Evolutionary conservation across 352 stramenopile genomes (phyloP), one percentile per base, ranked within the genome.

Genomic region (Saprolegnia parasitica): DNA sequence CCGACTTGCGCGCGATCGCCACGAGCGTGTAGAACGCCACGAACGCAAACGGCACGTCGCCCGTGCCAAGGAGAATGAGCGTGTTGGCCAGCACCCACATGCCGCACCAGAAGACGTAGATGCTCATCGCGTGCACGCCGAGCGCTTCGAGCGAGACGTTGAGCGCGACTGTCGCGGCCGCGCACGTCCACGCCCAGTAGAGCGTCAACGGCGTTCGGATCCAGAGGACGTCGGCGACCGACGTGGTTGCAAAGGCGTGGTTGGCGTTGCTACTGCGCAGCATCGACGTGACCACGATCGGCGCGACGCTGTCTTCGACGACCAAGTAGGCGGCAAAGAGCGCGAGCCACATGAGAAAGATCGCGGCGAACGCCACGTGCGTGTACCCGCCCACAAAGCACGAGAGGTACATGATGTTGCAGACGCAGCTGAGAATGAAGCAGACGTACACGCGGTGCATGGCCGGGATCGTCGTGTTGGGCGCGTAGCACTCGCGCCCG

Each of bases 101-200:
- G 40, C 58, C 58, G 58, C 58, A 67, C 58, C 58, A 67, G 50
- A 67, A 67, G 24, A 67, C 24, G 58, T 67, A 67, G 58, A 67
- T 56, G 35, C 15, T 6, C 58, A 67, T 67, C 20, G 2, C 20
- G 29, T 67, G 58, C 37, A 67, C 11, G n/a, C 58, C 58, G 18
- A 32, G 26, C 13, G 49, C 45, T 32, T 67, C 58, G 45, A 67
- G 2, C n/a, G 50, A 49, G 11, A 67, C 21, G 42, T 67, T 67
- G 58, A 67, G 58, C 40, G 58, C 37, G 24, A 67, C 32, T 0
- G 58, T 67, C 24, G 58, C 23, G n/a, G 58, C n/a, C 5, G 58
- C 58, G 58, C 58, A 67, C 6, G n/a, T 49, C 58, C 58, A 67
- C n/a, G 58, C 58, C 58, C 58, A 67, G 42, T 67, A 67, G 58